These are phyloP conservation scores for Monosporascus sp. DNA, from an alignment of 2,329 filamentous ascomycete genomes.

Conservation along the genomic window DNA sequence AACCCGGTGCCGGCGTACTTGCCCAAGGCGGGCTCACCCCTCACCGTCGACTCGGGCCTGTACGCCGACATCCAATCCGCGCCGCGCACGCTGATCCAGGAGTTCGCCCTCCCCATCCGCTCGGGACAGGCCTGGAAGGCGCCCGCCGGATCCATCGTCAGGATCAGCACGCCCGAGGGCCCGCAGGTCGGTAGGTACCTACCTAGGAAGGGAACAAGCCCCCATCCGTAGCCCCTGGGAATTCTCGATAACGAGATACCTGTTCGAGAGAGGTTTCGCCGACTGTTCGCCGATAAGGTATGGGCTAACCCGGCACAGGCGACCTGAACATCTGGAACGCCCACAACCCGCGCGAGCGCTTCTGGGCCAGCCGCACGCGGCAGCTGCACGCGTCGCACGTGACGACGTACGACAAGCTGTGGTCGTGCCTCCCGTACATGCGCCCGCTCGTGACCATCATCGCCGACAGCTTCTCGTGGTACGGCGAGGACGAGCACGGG, in stretches of 20 bases:
- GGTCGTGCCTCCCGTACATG: conserved; percentile 74
- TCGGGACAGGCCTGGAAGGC: conserved; percentile 71
- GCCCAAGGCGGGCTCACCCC: conserved; percentile 35
- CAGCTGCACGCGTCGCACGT: conserved; percentile 77
- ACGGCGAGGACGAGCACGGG: conserved; percentile 58
- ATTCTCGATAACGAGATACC: no score
- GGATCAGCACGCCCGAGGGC: conserved; percentile 69
- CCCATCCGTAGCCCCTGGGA: no score
- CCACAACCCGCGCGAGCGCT: conserved; percentile 70
- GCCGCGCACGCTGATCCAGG: conserved; percentile 35
- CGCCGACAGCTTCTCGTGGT: conserved; percentile 59
- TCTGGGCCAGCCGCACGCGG: conserved; percentile 75
- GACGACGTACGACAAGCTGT: conserved; percentile 65
- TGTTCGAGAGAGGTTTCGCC: no score
- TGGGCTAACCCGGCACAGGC: conserved; percentile 33
- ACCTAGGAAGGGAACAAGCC: not conserved
- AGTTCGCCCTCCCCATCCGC: conserved; percentile 65
- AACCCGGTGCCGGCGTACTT: conserved; percentile 46
- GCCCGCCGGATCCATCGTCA: conserved; percentile 61
- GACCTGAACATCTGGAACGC: conserved; percentile 80
- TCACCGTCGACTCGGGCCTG: conserved; percentile 37
- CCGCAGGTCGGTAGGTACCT: conserved; percentile 60
- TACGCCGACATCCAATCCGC: conserved; percentile 59
- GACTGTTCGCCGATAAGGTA: no score
- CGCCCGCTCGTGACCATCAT: conserved; percentile 68